phyloP scores from a whole-genome alignment of 305 asterid genomes.

The Plantago rigida region DNA sequence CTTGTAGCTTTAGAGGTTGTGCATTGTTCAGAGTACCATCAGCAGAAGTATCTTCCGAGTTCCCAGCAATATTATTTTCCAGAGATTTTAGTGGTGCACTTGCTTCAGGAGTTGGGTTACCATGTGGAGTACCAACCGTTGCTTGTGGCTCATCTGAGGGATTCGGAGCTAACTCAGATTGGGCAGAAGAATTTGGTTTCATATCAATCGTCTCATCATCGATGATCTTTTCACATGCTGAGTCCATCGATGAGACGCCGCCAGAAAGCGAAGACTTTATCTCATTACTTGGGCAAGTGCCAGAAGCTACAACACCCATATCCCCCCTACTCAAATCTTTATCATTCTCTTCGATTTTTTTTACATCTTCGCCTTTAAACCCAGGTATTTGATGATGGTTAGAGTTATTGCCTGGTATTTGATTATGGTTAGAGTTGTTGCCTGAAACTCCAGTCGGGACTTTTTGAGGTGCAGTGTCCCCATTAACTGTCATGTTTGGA shows the following conservation, averaged over 20 bases:
- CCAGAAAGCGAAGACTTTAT: slow-evolving; percentile 28
- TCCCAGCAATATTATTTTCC: slow-evolving; percentile 30
- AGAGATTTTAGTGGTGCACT: slow-evolving; percentile 33
- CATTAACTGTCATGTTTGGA: slow-evolving; percentile 38
- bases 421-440: slow-evolving; percentile 13
- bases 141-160: slow-evolving; percentile 34
- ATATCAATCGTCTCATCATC: slow-evolving; percentile 34
- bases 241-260: slow-evolving; percentile 33
- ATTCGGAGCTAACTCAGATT: slow-evolving; percentile 23
- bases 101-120: slow-evolving; percentile 27
- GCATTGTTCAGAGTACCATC: slow-evolving; percentile 33
- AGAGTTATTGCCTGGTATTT: neutral
- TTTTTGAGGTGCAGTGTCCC: slow-evolving; percentile 37
- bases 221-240: slow-evolving; percentile 26
- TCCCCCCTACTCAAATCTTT: slow-evolving; percentile 28
- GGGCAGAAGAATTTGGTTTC: slow-evolving; percentile 31
- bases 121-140: slow-evolving; percentile 23
- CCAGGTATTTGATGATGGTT: slow-evolving; percentile 33
- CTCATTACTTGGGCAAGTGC: slow-evolving; percentile 32
- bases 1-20: slow-evolving; percentile 35
- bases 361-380: slow-evolving; percentile 31
- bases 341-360: slow-evolving; percentile 36
- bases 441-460: slow-evolving; percentile 29
- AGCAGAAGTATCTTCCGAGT: slow-evolving; percentile 34
- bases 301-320: slow-evolving; percentile 38